Conservation (phyloP, 2,329 filamentous ascomycete genomes). For the Fusarium xylarioides region DNA sequence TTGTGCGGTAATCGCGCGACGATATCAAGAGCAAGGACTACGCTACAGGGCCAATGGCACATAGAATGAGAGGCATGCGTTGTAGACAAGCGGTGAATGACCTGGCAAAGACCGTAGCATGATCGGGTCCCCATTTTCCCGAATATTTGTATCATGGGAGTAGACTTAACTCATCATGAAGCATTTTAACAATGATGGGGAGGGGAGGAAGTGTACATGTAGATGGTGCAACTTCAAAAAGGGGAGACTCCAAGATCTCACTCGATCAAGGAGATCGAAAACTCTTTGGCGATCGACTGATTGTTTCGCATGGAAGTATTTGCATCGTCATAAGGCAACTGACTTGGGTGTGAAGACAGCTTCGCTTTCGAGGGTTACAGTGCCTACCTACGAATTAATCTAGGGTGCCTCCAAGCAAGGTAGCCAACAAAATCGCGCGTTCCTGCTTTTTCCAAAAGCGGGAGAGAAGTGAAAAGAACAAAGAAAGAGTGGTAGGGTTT, state of each 20-base stretch:
- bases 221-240: background rate
- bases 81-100: constrained; percentile 8
- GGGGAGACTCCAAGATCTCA: background rate
- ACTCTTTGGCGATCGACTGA: background rate
- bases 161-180: background rate
- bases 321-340: constrained; percentile 12
- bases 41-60: constrained; percentile 16
- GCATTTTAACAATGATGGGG: background rate
- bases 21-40: constrained; percentile 9
- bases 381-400: background rate
- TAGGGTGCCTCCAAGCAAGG: background rate
- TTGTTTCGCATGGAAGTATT: background rate
- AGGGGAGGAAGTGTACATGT: background rate
- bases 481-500: constrained; percentile 11
- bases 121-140: background rate
- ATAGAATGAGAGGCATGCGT: constrained; percentile 5
- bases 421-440: constrained; percentile 24
- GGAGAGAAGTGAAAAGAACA: background rate
- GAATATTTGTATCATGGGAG: background rate
- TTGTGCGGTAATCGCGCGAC: constrained; percentile 20
- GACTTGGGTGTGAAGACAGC: background rate
- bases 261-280: background rate
- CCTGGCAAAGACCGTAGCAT: background rate
- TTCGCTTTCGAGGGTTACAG: background rate
- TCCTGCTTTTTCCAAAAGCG: background rate